Evolutionary conservation across 2,329 filamentous ascomycete species (phyloP).

Genomic region (Metarhizium anisopliae): DNA sequence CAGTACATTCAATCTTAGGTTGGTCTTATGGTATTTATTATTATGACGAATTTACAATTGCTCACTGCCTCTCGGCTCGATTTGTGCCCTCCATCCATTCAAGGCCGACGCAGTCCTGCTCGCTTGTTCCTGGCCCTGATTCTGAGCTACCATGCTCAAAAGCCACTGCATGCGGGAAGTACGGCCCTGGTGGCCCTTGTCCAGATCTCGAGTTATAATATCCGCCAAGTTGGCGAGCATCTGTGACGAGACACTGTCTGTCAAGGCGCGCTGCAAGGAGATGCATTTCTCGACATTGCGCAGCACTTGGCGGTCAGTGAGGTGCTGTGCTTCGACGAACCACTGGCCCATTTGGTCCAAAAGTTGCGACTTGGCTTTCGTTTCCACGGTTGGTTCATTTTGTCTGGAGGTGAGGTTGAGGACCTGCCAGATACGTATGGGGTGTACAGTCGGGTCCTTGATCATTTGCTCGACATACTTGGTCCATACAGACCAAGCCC

Average conservation of each 20-base stretch:
- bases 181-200: slow-evolving; percentile 22
- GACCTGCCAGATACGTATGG: slow-evolving; percentile 18
- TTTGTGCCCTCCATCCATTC: slow-evolving; percentile 16
- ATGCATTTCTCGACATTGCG: slow-evolving; percentile 20
- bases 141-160: slow-evolving; percentile 14
- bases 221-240: slow-evolving; percentile 18
- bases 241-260: slow-evolving; percentile 13
- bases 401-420: slow-evolving; percentile 11
- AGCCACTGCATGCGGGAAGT: slow-evolving; percentile 21
- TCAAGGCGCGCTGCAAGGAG: slow-evolving; percentile 14
- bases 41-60: neutral
- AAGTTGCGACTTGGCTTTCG: slow-evolving; percentile 16
- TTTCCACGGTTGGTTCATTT: slow-evolving; percentile 6
- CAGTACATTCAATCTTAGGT: neutral
- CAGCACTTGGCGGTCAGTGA: slow-evolving; percentile 21
- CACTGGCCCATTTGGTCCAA: slow-evolving; percentile 20
- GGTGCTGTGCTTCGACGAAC: slow-evolving; percentile 18
- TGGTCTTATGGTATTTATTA: neutral
- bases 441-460: slow-evolving; percentile 18
- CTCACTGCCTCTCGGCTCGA: slow-evolving; percentile 1
- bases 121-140: slow-evolving; percentile 13
- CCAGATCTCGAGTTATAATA: slow-evolving; percentile 24
- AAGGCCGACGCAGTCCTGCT: slow-evolving; percentile 9
- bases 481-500: slow-evolving; percentile 25
- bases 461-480: slow-evolving; percentile 23